Base-by-base conservation (phyloP, 2,329 filamentous ascomycete species). In the Pseudopyricularia cyperi region DNA sequence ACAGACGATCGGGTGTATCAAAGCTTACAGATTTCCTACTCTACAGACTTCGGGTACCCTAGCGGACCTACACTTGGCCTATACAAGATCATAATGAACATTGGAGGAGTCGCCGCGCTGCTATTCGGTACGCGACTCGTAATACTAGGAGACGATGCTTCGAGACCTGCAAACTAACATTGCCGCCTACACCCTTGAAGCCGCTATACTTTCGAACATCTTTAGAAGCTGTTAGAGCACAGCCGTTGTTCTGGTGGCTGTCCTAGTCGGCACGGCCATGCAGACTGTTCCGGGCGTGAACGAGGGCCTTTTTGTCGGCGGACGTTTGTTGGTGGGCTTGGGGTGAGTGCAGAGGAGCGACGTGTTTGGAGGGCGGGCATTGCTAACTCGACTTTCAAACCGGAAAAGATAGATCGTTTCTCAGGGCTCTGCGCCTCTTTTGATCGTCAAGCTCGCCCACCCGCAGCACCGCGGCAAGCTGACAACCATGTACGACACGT, bases 321-420 rank as follows among this genome's bases (percentile, higher is more conserved):
- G 73, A 51, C 68, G 76, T 51, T 75, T 77, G 58, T 62, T 79
- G 52, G 69, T 79, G 48, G 75, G 75, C 50, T 75, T 79, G 46
- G 74, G 74, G 33, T 71, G 71, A 22, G 48, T 48, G n/a, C n/a
- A n/a, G n/a, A n/a, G n/a, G n/a, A n/a, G n/a, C n/a, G n/a, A n/a
- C n/a, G n/a, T n/a, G n/a, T n/a, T n/a, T n/a, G 32, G 32, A 33
- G 32, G 7, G 32, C 32, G 32, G 32, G 32, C 7, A 33, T 33
- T 33, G 32, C 7, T 33, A n/a, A n/a, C n/a, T n/a, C n/a, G n/a
- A n/a, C n/a, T n/a, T n/a, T n/a, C n/a, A n/a, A n/a, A n/a, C n/a
- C n/a, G n/a, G n/a, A 35, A 35, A 6, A 50, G 33, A 26, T 44
- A 47, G 59, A 69, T 67, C 48, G 61, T 75, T 34, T 65, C 70